Evolutionary conservation across 306 rosid genomes (phyloP).

Genomic region (Rosa persica): DNA sequence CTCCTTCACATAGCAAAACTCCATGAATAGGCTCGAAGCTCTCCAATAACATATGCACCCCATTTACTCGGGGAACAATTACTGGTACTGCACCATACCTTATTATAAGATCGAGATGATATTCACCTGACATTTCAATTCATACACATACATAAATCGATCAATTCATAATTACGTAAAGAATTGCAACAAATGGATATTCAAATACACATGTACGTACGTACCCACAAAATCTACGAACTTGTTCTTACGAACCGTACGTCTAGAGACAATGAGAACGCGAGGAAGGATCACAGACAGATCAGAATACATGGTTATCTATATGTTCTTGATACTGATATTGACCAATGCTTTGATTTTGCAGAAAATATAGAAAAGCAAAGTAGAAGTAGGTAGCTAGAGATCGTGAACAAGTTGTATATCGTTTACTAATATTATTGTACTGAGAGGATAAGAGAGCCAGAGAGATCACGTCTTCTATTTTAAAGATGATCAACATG

Average conservation of each 20-base stretch:
- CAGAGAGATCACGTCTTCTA: not conserved
- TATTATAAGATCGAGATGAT: conserved; percentile 90
- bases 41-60: conserved; percentile 69
- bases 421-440: not conserved
- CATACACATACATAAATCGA: not conserved
- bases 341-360: not conserved
- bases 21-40: conserved; percentile 99
- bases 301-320: conserved; percentile 54
- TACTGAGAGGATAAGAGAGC: not conserved
- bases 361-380: not conserved
- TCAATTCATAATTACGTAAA: not conserved
- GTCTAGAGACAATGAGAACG: conserved; percentile 90
- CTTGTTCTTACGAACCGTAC: conserved; percentile 90
- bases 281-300: conserved; percentile 84
- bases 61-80: conserved; percentile 81
- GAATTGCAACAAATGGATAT: too few relatives aligned
- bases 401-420: conserved; percentile 5
- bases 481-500: not conserved
- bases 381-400: not conserved
- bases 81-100: conserved; percentile 84
- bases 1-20: conserved; percentile 92
- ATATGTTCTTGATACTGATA: not conserved
- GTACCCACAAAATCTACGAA: conserved; percentile 92
- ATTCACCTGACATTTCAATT: conserved; percentile 57
- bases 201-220: not conserved